Evolutionary conservation across 2,329 filamentous ascomycete species (phyloP).

Genomic region (Alternaria sp.): DNA sequence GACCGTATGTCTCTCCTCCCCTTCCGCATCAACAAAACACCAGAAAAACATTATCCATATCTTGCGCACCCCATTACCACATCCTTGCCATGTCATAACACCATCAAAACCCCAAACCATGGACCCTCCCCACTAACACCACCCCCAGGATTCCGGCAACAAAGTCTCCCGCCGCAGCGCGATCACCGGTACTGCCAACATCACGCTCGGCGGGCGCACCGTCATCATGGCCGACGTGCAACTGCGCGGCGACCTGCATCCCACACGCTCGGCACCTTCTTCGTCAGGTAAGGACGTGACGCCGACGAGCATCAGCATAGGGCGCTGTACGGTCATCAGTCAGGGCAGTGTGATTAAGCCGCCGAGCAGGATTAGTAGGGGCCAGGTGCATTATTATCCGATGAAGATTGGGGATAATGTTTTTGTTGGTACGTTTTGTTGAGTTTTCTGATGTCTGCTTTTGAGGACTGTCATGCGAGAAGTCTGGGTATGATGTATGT

Average conservation of each 20-base stretch:
- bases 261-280: conserved; percentile 46
- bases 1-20: conserved; percentile 69
- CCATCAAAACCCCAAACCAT: neutral
- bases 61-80: neutral
- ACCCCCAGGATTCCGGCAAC: conserved; percentile 86
- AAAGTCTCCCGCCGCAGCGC: conserved; percentile 93
- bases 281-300: conserved; percentile 42
- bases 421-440: conserved; percentile 73
- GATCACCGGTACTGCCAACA: conserved; percentile 95
- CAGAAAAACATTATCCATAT: neutral
- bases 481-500: too few relatives aligned
- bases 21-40: neutral
- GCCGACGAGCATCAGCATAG: conserved; percentile 76
- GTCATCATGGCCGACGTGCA: conserved; percentile 95
- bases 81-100: neutral
- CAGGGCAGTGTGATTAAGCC: conserved; percentile 80
- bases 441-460: too few relatives aligned
- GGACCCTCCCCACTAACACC: neutral
- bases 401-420: conserved; percentile 95
- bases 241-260: conserved; percentile 83
- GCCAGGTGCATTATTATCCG: conserved; percentile 78
- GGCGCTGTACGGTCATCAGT: conserved; percentile 88
- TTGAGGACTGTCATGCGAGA: too few relatives aligned
- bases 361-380: conserved; percentile 81
- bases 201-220: conserved; percentile 92